These are phyloP conservation scores for Brassica balearica DNA, from an alignment of 441 rosid species.

Conservation along the genomic window DNA sequence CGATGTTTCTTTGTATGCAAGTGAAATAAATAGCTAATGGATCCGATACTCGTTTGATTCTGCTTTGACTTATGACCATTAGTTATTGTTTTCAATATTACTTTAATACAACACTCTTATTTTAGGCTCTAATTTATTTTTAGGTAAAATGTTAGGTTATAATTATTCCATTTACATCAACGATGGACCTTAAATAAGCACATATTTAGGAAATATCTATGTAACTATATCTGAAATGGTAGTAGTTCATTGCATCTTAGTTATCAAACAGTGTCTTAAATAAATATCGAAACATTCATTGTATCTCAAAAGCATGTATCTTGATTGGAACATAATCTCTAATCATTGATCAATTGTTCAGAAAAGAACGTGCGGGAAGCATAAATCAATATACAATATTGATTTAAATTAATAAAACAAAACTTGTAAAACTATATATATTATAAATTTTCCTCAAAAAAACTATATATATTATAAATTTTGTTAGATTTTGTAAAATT, in stretches of 20 bases:
- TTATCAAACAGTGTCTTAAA: too few species aligned
- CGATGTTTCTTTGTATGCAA: conserved; percentile 25
- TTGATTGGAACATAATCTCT: background rate
- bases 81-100: background rate
- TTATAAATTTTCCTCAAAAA: background rate
- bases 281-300: background rate
- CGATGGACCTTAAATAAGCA: conserved; percentile 5
- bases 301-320: conserved; percentile 9
- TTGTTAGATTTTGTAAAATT: background rate
- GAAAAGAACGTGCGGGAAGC: background rate
- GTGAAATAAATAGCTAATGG: conserved; percentile 27
- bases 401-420: background rate
- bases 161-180: conserved; percentile 22
- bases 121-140: background rate
- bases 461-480: background rate
- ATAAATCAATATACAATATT: background rate
- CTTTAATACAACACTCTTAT: background rate
- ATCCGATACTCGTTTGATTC: conserved; percentile 28
- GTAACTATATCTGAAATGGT: conserved; percentile 9
- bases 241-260: conserved; percentile 13
- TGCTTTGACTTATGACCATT: conserved; percentile 27
- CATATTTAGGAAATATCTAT: conserved; percentile 5
- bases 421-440: background rate
- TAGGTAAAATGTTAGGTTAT: background rate
- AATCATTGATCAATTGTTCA: background rate